Base-by-base conservation (phyloP, 2,329 filamentous ascomycete species). In the Ceratocystis cubensis region DNA sequence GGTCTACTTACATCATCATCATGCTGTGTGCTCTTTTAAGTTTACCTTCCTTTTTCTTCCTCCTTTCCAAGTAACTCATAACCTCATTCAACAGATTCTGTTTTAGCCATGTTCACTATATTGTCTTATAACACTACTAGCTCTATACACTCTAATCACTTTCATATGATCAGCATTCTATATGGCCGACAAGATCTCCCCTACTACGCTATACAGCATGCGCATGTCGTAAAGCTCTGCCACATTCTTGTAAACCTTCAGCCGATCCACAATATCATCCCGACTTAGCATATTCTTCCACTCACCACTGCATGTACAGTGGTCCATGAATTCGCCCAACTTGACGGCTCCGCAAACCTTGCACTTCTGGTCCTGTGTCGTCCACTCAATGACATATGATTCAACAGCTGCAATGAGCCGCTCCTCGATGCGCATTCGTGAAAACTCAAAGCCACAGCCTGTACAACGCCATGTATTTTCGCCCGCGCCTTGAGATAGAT, bases 301-400 rank as follows among this genome's bases (percentile, higher is more conserved):
- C 68, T 83, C 82, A 2, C 94, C 94, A 69, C 89, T 90, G 78
- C 94, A 99, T 10, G 87, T 88, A 76, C 95, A 99, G 75, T 97
- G 92, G 75, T 96, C 93, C 86, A 94, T 91, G 72, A 97, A 95
- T 72, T 96, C 93, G 74, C 96, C 97, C 50, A 89, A 81, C 73
- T 91, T 80, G 48, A 96, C 76, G 71, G 90, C 90, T 41, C 82
- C 84, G 74, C 86, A 88, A 68, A 82, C 80, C 37, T 72, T 74
- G 70, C 94, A 99, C 76, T 91, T 91, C 67, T 97, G 76, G 75
- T 99, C 94, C 77, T 97, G 93, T 44, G 87, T 89, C 69, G 85
- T 82, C 92, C 95, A 99, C 71, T 88, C 85, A 30, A 90, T 82
- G 6, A 90, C 79, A 73, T 88, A 77, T 25, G 83, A 84, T 75